Conservation (phyloP, 148 eudicot genomes). For the Rhododendron griersonianum region DNA sequence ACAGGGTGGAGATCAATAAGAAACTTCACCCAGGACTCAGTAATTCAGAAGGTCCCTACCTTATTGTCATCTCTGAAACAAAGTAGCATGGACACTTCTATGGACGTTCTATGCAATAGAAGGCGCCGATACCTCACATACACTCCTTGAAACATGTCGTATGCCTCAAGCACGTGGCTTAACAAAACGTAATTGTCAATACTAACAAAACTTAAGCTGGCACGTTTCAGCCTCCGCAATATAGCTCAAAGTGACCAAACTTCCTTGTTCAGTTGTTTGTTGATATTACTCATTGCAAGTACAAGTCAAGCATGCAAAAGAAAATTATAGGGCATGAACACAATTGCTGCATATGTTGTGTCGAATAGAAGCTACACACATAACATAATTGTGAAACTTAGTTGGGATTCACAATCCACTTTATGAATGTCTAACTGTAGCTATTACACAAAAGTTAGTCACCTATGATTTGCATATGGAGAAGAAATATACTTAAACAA, state of each 20-base stretch:
- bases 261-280: not conserved
- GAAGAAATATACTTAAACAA: not conserved
- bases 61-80: not conserved
- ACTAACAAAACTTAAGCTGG: not conserved
- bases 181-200: not conserved
- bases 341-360: not conserved
- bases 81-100: not conserved
- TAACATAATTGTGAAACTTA: not conserved
- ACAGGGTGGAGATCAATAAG: not conserved
- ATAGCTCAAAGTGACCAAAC: not conserved
- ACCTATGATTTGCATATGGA: not conserved
- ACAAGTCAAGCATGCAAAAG: not conserved
- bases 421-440: too few species aligned
- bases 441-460: not conserved
- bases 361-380: not conserved
- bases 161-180: not conserved
- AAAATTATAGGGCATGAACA: not conserved
- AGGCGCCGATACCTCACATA: not conserved
- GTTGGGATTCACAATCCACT: not conserved
- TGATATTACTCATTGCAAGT: not conserved
- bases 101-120: not conserved
- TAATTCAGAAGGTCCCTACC: not conserved
- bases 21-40: not conserved
- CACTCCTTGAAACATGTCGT: not conserved
- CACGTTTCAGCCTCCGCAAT: not conserved